Base-by-base conservation (phyloP, 345 rosid species). In the Sonneratia alba region DNA sequence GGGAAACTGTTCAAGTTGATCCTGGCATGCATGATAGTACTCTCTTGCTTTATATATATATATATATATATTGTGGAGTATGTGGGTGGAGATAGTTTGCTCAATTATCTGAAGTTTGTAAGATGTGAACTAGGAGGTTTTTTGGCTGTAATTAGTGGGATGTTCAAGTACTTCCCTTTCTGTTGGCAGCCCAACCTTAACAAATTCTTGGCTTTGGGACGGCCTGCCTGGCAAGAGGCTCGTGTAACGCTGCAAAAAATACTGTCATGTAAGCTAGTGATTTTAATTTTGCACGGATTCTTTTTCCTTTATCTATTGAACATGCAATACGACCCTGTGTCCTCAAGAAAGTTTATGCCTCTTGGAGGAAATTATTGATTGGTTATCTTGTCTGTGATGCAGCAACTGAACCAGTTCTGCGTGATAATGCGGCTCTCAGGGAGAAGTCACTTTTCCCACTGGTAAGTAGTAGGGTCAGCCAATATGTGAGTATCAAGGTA, bases 181-280 rank as follows among this genome's bases (percentile, higher is more conserved):
- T 86, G 70, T 64, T 84, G 75, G 71, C 90, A 92, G 98, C 89
- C 88, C 53, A 86, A 83, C 77, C 80, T 92, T 81, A 92, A 90
- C 77, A 90, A 85, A 75, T 83, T 94, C 72, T 71, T 95, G 82
- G 90, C 92, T 3, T 36, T 90, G 92, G 97, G 99, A 36, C 79
- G 90, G 59, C 96, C 98, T 64, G 98, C 97, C 0, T 95, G 99
- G 99, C 89, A 85, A 79, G 98, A 95, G 82, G 99, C 99, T 66
- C 99, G 99, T 2, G 75, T 86, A 38, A 88, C 89, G 10, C 86
- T 92, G 79, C 99, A 92, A 71, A 89, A 81, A 78, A 77, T 95
- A 40, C 69, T 95, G 67, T 90, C 98, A 73, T 81, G 99, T 89
- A 87, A 70, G 89, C 40, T 3, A 12, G 32, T 37, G 63, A 13